These are phyloP conservation scores for Papiliotrema terrestris DNA, from an alignment of 1,284 basidiomycete species.

Conservation along the genomic window DNA sequence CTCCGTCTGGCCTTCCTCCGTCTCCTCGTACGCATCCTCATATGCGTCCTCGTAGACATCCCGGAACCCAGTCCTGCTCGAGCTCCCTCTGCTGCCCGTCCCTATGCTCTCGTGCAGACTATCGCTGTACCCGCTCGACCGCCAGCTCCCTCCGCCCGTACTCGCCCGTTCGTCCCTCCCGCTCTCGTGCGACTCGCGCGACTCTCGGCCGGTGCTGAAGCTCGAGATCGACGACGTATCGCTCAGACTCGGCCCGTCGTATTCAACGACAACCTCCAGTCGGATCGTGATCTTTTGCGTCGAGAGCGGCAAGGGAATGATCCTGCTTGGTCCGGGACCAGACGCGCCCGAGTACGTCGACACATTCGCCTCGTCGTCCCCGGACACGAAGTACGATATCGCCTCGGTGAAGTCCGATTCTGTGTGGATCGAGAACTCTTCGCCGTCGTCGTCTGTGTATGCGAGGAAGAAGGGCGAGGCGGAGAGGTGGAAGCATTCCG, in stretches of 20 bases:
- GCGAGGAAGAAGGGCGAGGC: constrained; percentile 65
- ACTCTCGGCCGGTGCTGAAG: constrained; percentile 48
- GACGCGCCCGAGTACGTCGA: constrained; percentile 58
- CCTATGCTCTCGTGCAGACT: neutral
- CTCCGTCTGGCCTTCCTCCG: too few species aligned
- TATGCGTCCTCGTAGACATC: neutral
- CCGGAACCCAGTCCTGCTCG: neutral
- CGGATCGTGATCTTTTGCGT: constrained; percentile 64
- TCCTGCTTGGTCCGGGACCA: neutral
- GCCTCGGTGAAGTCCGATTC: constrained; percentile 78
- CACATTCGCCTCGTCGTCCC: constrained; percentile 63
- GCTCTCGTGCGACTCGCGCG: too few species aligned
- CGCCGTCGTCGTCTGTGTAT: constrained; percentile 82
- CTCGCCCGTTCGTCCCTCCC: constrained; percentile 1
- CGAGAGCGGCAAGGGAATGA: constrained; percentile 6
- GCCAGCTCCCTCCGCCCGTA: constrained; percentile 10
- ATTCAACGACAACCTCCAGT: constrained; percentile 73
- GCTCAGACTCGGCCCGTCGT: constrained; percentile 84
- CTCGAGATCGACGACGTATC: constrained; percentile 71
- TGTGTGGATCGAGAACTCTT: constrained; percentile 62
- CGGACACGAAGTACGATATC: constrained; percentile 73
- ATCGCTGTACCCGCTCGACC: constrained; percentile 9
- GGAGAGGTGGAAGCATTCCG: constrained; percentile 74
- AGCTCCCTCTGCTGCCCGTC: neutral
- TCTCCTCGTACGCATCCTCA: too few species aligned